A percentile compares a stretch with the other conserved stretches of the same genome.
These are phyloP conservation scores for Mesembryanthemum crystallinum DNA, from an alignment of 148 eudicot genomes.

Conservation along the genomic window DNA sequence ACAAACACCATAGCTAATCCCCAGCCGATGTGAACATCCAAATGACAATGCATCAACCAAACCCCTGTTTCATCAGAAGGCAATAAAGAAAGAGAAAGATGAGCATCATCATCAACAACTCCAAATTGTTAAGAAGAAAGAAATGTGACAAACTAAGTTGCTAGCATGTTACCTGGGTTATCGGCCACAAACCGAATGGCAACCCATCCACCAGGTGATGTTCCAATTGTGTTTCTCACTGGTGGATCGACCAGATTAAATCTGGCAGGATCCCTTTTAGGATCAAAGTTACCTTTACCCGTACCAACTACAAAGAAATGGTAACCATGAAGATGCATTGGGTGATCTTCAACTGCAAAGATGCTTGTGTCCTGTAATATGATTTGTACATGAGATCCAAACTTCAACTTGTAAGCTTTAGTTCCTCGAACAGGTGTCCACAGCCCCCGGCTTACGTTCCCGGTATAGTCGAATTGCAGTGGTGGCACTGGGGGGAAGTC, in stretches of 20 bases:
- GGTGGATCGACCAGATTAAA: slow-evolving; percentile 48
- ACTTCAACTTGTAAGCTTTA: slow-evolving; percentile 51
- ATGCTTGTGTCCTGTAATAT: slow-evolving; percentile 44
- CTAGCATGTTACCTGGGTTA: slow-evolving; percentile 56
- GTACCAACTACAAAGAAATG: slow-evolving; percentile 43
- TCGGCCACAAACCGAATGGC: slow-evolving; percentile 62
- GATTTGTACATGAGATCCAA: slow-evolving; percentile 36
- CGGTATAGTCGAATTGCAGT: slow-evolving; percentile 60
- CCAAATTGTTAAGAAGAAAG: background rate
- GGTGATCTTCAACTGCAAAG: slow-evolving; percentile 43
- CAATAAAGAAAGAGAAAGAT: background rate
- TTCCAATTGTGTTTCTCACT: slow-evolving; percentile 55
- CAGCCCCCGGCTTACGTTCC: slow-evolving; percentile 58
- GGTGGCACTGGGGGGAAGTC: slow-evolving; percentile 67
- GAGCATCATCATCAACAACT: background rate
- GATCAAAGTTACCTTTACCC: slow-evolving; percentile 48
- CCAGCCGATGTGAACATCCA: slow-evolving; percentile 59
- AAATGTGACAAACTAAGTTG: no score
- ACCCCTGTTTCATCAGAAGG: slow-evolving; percentile 40
- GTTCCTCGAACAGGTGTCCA: slow-evolving; percentile 62
- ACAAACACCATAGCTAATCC: slow-evolving; percentile 52
- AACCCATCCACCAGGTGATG: slow-evolving; percentile 67
- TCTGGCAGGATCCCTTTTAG: slow-evolving; percentile 31
- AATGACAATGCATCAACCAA: slow-evolving; percentile 74
- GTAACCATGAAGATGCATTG: slow-evolving; percentile 51